Evolutionary conservation across 306 rosid genomes (phyloP).

Genomic region (Nissolia schottii): DNA sequence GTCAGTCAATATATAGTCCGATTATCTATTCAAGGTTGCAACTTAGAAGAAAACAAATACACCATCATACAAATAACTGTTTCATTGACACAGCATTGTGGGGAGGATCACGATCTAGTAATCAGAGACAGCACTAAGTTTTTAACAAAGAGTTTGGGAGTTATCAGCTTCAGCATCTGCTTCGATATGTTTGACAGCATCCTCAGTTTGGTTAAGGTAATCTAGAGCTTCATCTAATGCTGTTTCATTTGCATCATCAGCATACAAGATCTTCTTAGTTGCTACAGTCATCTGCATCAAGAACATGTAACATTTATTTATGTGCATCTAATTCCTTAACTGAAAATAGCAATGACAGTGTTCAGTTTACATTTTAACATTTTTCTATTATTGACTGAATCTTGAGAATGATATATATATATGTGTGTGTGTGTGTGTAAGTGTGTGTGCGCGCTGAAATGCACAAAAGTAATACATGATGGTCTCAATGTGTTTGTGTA

Average conservation of each 20-base stretch:
- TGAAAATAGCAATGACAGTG: background rate
- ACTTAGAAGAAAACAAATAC: background rate
- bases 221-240: constrained; percentile 82
- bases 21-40: constrained; percentile 19
- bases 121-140: background rate
- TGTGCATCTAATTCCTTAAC: background rate
- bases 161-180: constrained; percentile 31
- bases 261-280: constrained; percentile 75
- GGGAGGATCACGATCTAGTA: constrained; percentile 18
- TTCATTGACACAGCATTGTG: constrained; percentile 13
- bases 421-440: too few species aligned
- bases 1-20: background rate
- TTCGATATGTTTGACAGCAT: constrained; percentile 28
- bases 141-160: background rate
- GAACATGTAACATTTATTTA: constrained; percentile 20
- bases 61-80: constrained; percentile 5
- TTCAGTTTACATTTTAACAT: constrained; percentile 4
- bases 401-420: background rate
- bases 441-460: too few species aligned
- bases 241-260: constrained; percentile 80
- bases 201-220: constrained; percentile 40
- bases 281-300: constrained; percentile 68
- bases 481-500: constrained; percentile 2
- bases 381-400: background rate
- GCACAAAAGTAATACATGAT: background rate